Evolutionary conservation across 495 filamentous ascomycete species (phyloP), one percentile per base, ranked within the genome.

Genomic region (Podospora pseudopauciseta): DNA sequence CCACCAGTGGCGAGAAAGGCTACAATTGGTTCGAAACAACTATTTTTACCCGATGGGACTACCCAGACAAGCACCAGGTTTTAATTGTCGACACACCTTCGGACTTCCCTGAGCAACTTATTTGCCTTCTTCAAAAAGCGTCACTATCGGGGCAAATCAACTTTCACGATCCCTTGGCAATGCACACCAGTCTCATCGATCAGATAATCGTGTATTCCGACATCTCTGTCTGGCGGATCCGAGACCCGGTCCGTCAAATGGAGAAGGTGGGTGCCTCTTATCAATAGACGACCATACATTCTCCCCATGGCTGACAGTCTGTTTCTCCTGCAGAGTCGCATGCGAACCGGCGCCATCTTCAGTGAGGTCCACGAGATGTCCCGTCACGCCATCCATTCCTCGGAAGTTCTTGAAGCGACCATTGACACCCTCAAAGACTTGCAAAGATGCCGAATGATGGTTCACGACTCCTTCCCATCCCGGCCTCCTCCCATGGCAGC

Each of bases 21-120:
- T 74, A 74, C 15, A 44, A 39, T 30, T 74, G 72, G 72, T 74
- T 68, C 27, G 72, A 74, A n/a, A 74, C 68, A 60, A 67, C 68
- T 32, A 23, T 71, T 64, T 72, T 74, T 28, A 72, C 70, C 9
- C 65, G 68, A 3, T 74, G 72, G 72, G 68, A 69, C 19, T 26
- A 3, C n/a, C 34, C 66, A 4, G 23, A 63, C 2, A 66, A 18
- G 15, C 67, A 63, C 30, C 70, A 70, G 39, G 65, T 72, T 19
- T n/a, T 74, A 2, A 68, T 65, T 62, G 58, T 74, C 65, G 68
- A 74, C 26, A 59, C 58, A 0, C 72, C 72, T 1, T 53, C 44
- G 2, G 72, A 72, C 26, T 61, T 67, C n/a, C 64, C 60, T 49
- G 39, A 49, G 2, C 39, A 49, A 16, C 9, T 49, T 3, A 16